Base-by-base conservation (phyloP, 2,329 filamentous ascomycete species). In the Fusarium transvaalense region DNA sequence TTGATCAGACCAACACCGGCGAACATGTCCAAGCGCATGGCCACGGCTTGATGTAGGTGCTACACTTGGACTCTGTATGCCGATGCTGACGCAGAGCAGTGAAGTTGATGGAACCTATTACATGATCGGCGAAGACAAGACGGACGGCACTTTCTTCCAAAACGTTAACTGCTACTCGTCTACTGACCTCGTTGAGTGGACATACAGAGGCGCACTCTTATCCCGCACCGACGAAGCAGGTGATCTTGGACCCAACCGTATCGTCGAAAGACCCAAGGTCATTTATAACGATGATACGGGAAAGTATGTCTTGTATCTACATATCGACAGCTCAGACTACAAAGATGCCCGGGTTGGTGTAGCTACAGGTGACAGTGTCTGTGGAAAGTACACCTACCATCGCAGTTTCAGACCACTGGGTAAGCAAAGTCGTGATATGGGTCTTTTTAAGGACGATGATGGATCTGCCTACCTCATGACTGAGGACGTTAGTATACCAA, bases 61-160 rank as follows among this genome's bases (percentile, higher is more conserved):
- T 10, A 3, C 3, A 14, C 2, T 8, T 5, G 4, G 14, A 3
- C 0, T 1, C 13, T 2, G 3, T 1, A 6, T 6, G 3, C 1
- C 1, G 4, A n/a, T 15, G 21, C 27, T 69, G 2, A 69, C 38
- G 0, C 3, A 2, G 6, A 2, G 8, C 9, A 71, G 69, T 2
- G 68, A 74, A 37, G 85, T 86, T 3, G 81, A 83, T 42, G 81
- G 80, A 12, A 85, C 83, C 1, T 92, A 88, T 79, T 92, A 92
- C 78, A 84, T 89, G 78, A 86, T 91, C 34, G 90, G 90, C 17
- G 90, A 92, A 75, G 89, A 92, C 78, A 91, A 92, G 76, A 86
- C 86, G 2, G 78, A 85, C n/a, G 88, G 89, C 25, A 83, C 81
- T 1, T 77, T 81, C 0, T 92, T 91, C 76, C 84, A 87, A 61